Evolutionary conservation across 345 rosid species (phyloP).

Genomic region (Eucalyptus rudis): DNA sequence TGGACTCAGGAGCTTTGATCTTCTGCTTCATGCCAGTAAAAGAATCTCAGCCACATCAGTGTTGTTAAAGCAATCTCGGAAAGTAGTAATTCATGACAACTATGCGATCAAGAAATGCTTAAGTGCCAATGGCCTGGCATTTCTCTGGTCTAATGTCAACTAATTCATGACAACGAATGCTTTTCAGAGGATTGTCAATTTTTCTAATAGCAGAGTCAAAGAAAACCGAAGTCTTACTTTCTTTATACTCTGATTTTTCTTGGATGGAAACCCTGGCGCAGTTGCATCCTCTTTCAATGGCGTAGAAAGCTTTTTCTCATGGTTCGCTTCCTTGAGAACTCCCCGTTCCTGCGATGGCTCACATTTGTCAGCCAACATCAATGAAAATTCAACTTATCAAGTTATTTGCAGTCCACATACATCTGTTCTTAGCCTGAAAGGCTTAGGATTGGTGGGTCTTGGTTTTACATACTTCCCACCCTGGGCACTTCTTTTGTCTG

Average conservation of each 20-base stretch:
- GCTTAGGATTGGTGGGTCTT: constrained; percentile 84
- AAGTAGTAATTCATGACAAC: not conserved
- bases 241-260: constrained; percentile 6
- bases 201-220: not conserved
- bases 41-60: not conserved
- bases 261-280: constrained; percentile 3
- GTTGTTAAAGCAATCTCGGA: not conserved
- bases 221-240: constrained; percentile 25
- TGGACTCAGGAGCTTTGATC: constrained; percentile 1
- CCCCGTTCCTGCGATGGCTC: constrained; percentile 43
- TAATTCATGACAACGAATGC: not conserved
- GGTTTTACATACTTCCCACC: constrained; percentile 45
- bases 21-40: constrained; percentile 3
- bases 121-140: not conserved
- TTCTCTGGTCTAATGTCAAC: not conserved
- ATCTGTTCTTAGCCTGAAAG: constrained; percentile 90
- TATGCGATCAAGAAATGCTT: not conserved
- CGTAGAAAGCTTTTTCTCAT: constrained; percentile 43
- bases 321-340: constrained; percentile 67
- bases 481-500: constrained; percentile 5
- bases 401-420: constrained; percentile 26
- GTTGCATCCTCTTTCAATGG: constrained; percentile 23
- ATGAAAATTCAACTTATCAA: not conserved
- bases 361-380: not conserved
- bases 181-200: not conserved